phyloP scores from a whole-genome alignment of 495 filamentous ascomycete species.

The Xylaria castorea region DNA sequence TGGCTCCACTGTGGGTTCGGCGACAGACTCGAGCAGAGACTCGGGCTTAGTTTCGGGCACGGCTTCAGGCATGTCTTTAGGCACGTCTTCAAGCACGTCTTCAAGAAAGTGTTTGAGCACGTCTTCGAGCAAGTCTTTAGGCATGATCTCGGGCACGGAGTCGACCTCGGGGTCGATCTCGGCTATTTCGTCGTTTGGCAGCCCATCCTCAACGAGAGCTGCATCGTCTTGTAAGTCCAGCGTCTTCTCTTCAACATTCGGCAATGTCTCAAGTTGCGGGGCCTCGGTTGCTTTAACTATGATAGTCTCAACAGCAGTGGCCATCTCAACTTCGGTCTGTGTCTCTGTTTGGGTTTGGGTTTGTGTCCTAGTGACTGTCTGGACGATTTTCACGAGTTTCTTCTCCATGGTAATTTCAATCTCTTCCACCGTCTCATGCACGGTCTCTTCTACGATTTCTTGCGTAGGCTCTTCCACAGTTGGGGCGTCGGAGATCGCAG shows the following conservation, averaged over 20 bases:
- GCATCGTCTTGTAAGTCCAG: background rate
- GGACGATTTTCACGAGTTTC: conserved; percentile 45
- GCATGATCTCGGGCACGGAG: background rate
- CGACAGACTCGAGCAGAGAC: background rate
- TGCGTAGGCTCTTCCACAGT: background rate
- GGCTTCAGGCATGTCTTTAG: background rate
- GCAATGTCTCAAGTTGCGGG: conserved; percentile 12
- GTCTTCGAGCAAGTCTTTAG: too few relatives aligned
- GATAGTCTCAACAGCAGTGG: conserved; percentile 32
- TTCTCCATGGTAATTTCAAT: conserved; percentile 40
- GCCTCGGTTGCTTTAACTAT: conserved; percentile 35
- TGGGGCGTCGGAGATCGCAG: background rate
- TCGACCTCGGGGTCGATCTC: background rate
- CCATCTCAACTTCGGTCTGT: conserved; percentile 36
- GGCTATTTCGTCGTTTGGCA: background rate
- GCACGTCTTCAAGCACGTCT: too few relatives aligned
- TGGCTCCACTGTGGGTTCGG: conserved; percentile 5
- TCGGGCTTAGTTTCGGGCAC: background rate
- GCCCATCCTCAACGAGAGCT: background rate
- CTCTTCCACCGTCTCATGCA: conserved; percentile 27
- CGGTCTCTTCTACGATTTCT: conserved; percentile 12
- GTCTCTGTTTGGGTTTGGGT: conserved; percentile 43
- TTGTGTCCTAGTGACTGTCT: conserved; percentile 47
- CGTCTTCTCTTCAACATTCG: conserved; percentile 31
- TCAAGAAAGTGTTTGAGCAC: too few relatives aligned